Conservation (phyloP, 331 rosid genomes). For the Malus hybrid region DNA sequence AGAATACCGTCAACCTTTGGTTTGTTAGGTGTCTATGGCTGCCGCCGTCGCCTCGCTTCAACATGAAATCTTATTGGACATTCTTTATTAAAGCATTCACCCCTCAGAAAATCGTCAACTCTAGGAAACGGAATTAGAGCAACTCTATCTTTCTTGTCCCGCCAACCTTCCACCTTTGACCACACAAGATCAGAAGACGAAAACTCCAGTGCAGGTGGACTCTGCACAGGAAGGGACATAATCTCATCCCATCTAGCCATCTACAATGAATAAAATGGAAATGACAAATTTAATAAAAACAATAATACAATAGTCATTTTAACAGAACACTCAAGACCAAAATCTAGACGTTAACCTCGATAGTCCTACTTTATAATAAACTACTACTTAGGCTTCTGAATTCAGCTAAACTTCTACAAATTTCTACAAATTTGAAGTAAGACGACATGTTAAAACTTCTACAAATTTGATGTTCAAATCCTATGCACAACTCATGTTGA, state of each 20-base stretch:
- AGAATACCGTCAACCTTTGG: conserved; percentile 85
- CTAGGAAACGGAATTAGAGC: no score
- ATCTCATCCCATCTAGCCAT: no score
- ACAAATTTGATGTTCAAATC: not conserved
- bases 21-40: conserved; percentile 47
- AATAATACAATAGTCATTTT: not conserved
- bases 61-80: conserved; percentile 92
- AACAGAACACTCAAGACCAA: not conserved
- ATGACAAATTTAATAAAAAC: not conserved
- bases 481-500: not conserved
- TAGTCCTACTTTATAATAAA: not conserved
- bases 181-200: no score
- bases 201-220: no score
- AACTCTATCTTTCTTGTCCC: no score
- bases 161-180: no score
- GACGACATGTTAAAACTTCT: not conserved
- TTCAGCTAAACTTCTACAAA: no score
- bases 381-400: not conserved
- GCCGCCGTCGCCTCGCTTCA: conserved; percentile 68
- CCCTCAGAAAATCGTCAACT: no score
- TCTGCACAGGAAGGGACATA: no score
- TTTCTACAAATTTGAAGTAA: no score
- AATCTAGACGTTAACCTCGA: not conserved
- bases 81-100: conserved; percentile 24
- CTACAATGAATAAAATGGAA: no score